These are phyloP conservation scores for Mycosphaerella arachidis DNA, from an alignment of 2,329 filamentous ascomycete genomes.

Conservation along the genomic window DNA sequence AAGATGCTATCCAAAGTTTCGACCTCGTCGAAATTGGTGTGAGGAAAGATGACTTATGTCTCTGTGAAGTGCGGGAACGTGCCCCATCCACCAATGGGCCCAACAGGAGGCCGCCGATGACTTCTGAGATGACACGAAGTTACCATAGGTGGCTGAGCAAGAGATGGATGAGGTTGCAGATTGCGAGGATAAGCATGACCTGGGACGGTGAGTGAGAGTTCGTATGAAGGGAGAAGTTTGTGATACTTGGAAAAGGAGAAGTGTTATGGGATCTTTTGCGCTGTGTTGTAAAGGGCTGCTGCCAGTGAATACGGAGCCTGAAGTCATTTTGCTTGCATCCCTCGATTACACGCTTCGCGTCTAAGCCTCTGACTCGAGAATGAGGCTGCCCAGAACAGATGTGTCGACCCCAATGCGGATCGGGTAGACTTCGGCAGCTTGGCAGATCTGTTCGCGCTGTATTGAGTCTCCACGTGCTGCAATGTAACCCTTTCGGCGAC, in stretches of 20 bases:
- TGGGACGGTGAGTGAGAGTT: neutral
- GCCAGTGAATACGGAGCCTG: neutral
- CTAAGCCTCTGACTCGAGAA: neutral
- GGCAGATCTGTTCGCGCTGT: no score
- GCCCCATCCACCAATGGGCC: constrained; percentile 4
- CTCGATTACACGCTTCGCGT: constrained; percentile 49
- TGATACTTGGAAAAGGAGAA: constrained; percentile 5
- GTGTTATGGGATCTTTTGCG: constrained; percentile 4
- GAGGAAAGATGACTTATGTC: neutral
- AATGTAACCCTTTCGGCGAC: no score
- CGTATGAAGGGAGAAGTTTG: neutral
- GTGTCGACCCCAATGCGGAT: no score
- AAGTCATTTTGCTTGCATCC: constrained; percentile 40
- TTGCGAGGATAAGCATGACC: constrained; percentile 2
- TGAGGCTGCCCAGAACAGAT: neutral
- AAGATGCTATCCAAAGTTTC: constrained; percentile 44
- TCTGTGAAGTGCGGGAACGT: constrained; percentile 1
- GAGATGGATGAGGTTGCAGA: neutral
- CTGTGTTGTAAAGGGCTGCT: neutral
- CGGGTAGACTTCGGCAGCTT: no score
- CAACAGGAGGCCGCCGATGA: constrained; percentile 4
- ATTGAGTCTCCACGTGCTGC: no score
- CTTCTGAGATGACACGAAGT: constrained; percentile 6
- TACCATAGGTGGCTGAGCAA: neutral
- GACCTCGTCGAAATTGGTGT: no score